Evolutionary conservation across 257 asterid genomes (phyloP), one percentile per base, ranked within the genome.

Genomic region (Buddleja alternifolia): DNA sequence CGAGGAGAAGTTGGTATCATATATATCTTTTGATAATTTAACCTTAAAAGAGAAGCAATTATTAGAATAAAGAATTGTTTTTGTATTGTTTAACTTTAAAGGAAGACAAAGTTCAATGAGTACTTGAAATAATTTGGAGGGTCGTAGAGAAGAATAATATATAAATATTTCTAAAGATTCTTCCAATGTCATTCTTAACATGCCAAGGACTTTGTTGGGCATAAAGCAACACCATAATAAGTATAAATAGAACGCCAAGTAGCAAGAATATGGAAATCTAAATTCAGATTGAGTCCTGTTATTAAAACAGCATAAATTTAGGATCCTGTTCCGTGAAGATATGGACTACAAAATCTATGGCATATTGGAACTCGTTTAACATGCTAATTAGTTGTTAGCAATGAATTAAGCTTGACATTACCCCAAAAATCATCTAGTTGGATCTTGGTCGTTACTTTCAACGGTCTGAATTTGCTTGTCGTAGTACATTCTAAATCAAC

Each of bases 241-340:
- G 6, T 32, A 36, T 45, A 25, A 55, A 0, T 45, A 23, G 4
- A 4, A 8, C 0, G 17, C 54, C 24, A 54, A 39, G 32, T 42
- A 12, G 55, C 37, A 55, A 41, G 40, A 67, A 53, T 67, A 48
- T 39, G 32, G n/a, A n/a, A n/a, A n/a, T n/a, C n/a, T n/a, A n/a
- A n/a, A n/a, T n/a, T n/a, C n/a, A n/a, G n/a, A n/a, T n/a, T n/a
- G n/a, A n/a, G n/a, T 6, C 41, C 12, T 15, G 2, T 60, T 36
- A 40, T 10, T 37, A 9, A 15, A n/a, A 21, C 71, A 48, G 74
- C 79, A 78, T 36, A 41, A 37, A 14, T 34, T 69, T 58, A 58
- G 82, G 82, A 78, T 78, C 76, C 5, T 69, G 74, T 69, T 73
- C 63, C 34, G 36, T 39, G 37, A 15, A 44, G 19, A n/a, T n/a